Evolutionary conservation across 2,329 filamentous ascomycete species (phyloP).

Genomic region (Coniochaeta pulveracea): DNA sequence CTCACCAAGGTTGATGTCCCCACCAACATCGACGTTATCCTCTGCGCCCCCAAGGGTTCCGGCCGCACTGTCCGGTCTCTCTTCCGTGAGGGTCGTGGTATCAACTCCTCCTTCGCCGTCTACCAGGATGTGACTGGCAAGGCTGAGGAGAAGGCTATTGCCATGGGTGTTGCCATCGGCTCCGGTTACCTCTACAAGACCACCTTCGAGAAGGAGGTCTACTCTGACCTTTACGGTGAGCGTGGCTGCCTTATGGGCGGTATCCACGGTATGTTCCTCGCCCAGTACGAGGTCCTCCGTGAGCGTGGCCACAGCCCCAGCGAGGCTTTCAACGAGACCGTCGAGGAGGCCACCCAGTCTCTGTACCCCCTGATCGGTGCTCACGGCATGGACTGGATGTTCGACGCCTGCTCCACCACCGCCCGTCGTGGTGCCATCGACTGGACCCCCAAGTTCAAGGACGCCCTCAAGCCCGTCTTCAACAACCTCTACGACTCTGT

Average conservation of each 20-base stretch:
- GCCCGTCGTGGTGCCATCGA: slow-evolving; percentile 97
- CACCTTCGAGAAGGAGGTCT: slow-evolving; percentile 99
- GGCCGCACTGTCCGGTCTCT: slow-evolving; percentile 96
- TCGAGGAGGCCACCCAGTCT: slow-evolving; percentile 97
- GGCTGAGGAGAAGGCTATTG: slow-evolving; percentile 95
- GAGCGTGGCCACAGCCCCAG: slow-evolving; percentile 95
- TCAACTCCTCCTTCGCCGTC: slow-evolving; percentile 98
- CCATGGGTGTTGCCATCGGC: slow-evolving; percentile 92
- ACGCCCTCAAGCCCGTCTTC: slow-evolving; percentile 96
- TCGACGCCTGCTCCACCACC: slow-evolving; percentile 97
- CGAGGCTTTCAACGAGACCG: slow-evolving; percentile 99
- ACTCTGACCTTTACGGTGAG: slow-evolving; percentile 99
- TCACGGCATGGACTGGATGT: slow-evolving; percentile 99
- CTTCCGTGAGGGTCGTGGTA: slow-evolving; percentile 98
- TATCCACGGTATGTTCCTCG: slow-evolving; percentile 99
- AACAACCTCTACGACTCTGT: slow-evolving; percentile 94
- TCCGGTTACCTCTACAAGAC: slow-evolving; percentile 99
- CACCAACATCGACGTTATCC: slow-evolving; percentile 94
- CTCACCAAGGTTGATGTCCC: slow-evolving; percentile 98
- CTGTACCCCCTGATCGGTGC: slow-evolving; percentile 95
- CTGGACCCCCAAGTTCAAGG: slow-evolving; percentile 97
- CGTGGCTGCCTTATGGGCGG: slow-evolving; percentile 99
- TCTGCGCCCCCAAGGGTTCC: slow-evolving; percentile 97
- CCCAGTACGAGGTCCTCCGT: slow-evolving; percentile 99
- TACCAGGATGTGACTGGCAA: slow-evolving; percentile 97